These are phyloP conservation scores for Candida coquimbonensis DNA, from an alignment of 805 yeast genomes.

Conservation along the genomic window DNA sequence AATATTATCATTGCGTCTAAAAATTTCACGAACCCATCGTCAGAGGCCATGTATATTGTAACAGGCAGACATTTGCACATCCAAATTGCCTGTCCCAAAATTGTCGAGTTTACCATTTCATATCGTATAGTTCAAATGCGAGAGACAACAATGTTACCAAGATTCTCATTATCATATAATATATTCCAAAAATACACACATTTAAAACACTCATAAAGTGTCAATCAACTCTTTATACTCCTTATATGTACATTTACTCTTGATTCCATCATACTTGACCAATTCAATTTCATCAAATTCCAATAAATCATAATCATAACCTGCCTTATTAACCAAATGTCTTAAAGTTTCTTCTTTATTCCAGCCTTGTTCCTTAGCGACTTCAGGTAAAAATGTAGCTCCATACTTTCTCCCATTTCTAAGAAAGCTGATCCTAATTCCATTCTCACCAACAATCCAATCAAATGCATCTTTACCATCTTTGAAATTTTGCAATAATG, in stretches of 20 bases:
- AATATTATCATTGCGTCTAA: no score
- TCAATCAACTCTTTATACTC: constrained; percentile 27
- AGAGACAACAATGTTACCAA: no score
- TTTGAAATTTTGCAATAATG: constrained; percentile 55
- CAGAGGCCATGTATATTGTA: no score
- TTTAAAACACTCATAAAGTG: neutral
- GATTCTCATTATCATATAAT: no score
- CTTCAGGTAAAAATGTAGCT: constrained; percentile 88
- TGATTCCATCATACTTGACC: constrained; percentile 50
- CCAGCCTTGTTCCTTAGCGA: constrained; percentile 86
- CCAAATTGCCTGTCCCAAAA: no score
- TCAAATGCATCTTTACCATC: constrained; percentile 36
- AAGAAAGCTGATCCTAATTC: constrained; percentile 55
- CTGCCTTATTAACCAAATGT: constrained; percentile 71
- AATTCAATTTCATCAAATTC: constrained; percentile 35
- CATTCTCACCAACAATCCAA: constrained; percentile 63
- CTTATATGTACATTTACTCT: constrained; percentile 33
- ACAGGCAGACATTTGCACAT: no score
- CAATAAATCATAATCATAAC: constrained; percentile 28
- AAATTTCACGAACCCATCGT: no score
- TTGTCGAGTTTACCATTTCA: no score
- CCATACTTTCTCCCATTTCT: constrained; percentile 35
- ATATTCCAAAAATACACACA: no score
- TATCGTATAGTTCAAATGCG: no score
- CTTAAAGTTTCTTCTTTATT: constrained; percentile 60